These are phyloP conservation scores for Pseudotsuga menziesii DNA, from an alignment of 75 land plant species.

Conservation along the genomic window DNA sequence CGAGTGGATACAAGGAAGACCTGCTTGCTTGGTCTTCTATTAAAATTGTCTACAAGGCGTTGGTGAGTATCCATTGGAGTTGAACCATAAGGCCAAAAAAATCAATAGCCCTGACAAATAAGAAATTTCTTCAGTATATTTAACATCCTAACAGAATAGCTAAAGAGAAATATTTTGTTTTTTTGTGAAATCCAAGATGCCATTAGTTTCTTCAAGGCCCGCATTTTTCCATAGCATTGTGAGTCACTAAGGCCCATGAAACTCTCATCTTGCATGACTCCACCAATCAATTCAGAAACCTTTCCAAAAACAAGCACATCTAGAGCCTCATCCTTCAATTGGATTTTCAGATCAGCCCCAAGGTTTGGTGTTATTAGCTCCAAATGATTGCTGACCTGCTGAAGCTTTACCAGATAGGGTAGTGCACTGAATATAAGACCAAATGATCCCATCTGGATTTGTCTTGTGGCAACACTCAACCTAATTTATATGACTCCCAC, in stretches of 20 bases:
- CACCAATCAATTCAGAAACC: conserved; percentile 76
- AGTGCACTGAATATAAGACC: conserved; percentile 91
- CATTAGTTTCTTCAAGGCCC: conserved; percentile 72
- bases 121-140: conserved; percentile 88
- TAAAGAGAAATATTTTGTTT: conserved; percentile 89
- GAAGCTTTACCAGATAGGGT: conserved; percentile 91
- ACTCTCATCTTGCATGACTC: conserved; percentile 69
- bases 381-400: conserved; percentile 98
- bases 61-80: conserved; percentile 82
- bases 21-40: conserved; percentile 93
- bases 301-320: conserved; percentile 70
- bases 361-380: conserved; percentile 92
- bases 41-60: conserved; percentile 84
- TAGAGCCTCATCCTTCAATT: conserved; percentile 73
- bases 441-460: conserved; percentile 77
- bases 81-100: conserved; percentile 88
- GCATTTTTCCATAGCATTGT: conserved; percentile 93
- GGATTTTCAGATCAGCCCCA: conserved; percentile 76
- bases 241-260: conserved; percentile 87
- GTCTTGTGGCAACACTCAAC: conserved; percentile 84
- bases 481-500: conserved; percentile 82
- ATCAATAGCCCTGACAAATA: conserved; percentile 79
- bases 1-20: conserved; percentile 91
- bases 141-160: conserved; percentile 97
- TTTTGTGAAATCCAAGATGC: conserved; percentile 59